Percentiles rank a stretch among this genome's conserved stretches.
phyloP scores from a whole-genome alignment of 2,329 filamentous ascomycete genomes.

The Paraphoma sp. region DNA sequence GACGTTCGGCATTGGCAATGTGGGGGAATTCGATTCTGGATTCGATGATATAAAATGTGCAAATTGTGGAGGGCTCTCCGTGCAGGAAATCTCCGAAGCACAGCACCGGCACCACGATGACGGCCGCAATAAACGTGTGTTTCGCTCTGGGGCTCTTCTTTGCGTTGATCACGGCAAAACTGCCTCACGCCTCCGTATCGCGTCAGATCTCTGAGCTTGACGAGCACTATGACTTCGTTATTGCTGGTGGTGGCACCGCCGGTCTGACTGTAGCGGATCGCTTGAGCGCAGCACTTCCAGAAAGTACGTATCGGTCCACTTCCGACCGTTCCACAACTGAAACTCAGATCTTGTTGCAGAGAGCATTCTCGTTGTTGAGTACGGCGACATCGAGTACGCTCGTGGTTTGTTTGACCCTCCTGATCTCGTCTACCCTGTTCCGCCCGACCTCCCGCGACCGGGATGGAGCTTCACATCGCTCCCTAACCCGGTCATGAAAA shows the following conservation, averaged over 20 bases:
- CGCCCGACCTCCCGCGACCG: neutral
- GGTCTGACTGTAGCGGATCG: constrained; percentile 22
- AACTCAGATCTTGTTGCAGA: neutral
- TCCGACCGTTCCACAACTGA: too few relatives aligned
- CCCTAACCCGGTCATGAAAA: constrained; percentile 5
- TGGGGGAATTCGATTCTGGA: too few relatives aligned
- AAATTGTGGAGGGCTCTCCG: too few relatives aligned
- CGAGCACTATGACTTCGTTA: constrained; percentile 19
- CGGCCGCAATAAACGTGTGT: too few relatives aligned
- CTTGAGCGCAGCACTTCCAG: constrained; percentile 13
- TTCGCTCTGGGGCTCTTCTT: neutral
- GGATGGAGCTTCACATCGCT: constrained; percentile 8
- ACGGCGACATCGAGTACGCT: constrained; percentile 4
- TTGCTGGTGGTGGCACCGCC: constrained; percentile 22
- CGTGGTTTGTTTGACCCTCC: neutral
- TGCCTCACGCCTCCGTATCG: constrained; percentile 1
- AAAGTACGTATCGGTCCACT: neutral
- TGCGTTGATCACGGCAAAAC: neutral
- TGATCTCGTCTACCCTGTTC: neutral
- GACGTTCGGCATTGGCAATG: too few relatives aligned
- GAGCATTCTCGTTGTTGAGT: constrained; percentile 12
- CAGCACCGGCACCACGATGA: too few relatives aligned
- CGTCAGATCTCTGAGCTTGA: constrained; percentile 2
- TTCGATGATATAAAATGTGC: too few relatives aligned
- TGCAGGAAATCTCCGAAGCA: too few relatives aligned